phyloP scores from a whole-genome alignment of 2,329 filamentous ascomycete genomes.

The Botrytis medusae region DNA sequence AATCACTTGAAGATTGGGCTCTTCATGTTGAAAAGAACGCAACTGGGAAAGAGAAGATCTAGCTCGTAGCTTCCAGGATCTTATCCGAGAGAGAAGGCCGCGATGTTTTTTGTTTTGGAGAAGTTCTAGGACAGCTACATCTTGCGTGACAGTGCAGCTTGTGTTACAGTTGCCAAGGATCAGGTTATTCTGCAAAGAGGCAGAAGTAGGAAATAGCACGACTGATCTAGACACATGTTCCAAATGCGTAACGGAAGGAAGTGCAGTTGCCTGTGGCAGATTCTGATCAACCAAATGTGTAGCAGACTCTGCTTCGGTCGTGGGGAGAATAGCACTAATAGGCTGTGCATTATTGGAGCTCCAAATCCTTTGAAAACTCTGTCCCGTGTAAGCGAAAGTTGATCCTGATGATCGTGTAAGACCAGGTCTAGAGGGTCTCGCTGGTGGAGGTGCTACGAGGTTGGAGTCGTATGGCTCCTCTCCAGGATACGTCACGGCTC shows the following conservation, averaged over 20 bases:
- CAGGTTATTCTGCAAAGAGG: neutral
- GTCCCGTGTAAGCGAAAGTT: no score
- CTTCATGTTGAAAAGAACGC: neutral
- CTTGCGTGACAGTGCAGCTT: neutral
- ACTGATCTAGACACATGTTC: neutral
- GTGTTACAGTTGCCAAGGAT: neutral
- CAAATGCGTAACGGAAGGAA: neutral
- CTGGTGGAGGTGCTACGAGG: no score
- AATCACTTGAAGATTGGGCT: neutral
- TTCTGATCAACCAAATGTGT: neutral
- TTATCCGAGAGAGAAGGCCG: neutral
- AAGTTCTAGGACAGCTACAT: neutral
- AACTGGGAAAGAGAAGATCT: neutral
- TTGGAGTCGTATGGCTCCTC: neutral
- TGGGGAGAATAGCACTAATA: neutral
- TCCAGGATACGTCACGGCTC: neutral
- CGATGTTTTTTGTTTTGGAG: neutral
- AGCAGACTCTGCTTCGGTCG: neutral
- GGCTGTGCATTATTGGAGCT: neutral
- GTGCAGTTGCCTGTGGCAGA: neutral
- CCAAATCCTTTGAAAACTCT: accelerated
- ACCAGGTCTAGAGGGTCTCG: neutral
- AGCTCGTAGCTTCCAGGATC: neutral
- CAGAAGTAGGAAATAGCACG: neutral
- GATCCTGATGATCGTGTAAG: neutral